Percentiles rank a stretch among this genome's conserved stretches.
Evolutionary conservation across 345 rosid genomes (phyloP).

Genomic region (Gossypium anomalum): DNA sequence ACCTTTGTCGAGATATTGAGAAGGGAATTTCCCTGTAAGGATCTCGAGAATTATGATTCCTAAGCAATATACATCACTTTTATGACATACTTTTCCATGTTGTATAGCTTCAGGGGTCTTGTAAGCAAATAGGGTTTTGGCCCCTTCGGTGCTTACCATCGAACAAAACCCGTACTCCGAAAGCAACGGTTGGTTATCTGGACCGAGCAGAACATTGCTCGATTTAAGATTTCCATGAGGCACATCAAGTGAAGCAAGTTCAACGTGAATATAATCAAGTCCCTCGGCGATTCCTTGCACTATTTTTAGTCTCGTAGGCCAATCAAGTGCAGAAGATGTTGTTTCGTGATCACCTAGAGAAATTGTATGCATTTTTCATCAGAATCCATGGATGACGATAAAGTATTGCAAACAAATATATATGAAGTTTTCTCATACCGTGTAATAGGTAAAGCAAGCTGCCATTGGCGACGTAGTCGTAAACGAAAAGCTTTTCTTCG

Average conservation of each 20-base stretch:
- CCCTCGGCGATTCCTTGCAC: constrained; percentile 62
- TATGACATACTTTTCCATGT: constrained; percentile 36
- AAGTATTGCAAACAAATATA: neutral
- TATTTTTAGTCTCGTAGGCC: constrained; percentile 59
- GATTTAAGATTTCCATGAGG: constrained; percentile 91
- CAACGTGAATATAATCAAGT: constrained; percentile 45
- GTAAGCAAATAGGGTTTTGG: constrained; percentile 43
- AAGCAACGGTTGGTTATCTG: constrained; percentile 51
- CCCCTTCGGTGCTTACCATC: constrained; percentile 27
- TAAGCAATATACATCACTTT: constrained; percentile 67
- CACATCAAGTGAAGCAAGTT: constrained; percentile 36
- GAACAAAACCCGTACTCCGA: constrained; percentile 54
- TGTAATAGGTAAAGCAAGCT: constrained; percentile 64
- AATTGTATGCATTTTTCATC: neutral
- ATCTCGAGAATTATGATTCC: constrained; percentile 72
- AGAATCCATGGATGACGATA: neutral
- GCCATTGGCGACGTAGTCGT: constrained; percentile 50
- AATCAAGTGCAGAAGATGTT: constrained; percentile 37
- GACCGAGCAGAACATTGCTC: constrained; percentile 57
- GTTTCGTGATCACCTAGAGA: constrained; percentile 43
- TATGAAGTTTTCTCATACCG: constrained; percentile 26
- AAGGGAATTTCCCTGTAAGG: constrained; percentile 66
- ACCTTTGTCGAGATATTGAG: constrained; percentile 44
- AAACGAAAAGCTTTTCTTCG: constrained; percentile 70
- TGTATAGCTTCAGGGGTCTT: constrained; percentile 58